Evolutionary conservation across 345 rosid genomes (phyloP).

Genomic region (Jatropha curcas): DNA sequence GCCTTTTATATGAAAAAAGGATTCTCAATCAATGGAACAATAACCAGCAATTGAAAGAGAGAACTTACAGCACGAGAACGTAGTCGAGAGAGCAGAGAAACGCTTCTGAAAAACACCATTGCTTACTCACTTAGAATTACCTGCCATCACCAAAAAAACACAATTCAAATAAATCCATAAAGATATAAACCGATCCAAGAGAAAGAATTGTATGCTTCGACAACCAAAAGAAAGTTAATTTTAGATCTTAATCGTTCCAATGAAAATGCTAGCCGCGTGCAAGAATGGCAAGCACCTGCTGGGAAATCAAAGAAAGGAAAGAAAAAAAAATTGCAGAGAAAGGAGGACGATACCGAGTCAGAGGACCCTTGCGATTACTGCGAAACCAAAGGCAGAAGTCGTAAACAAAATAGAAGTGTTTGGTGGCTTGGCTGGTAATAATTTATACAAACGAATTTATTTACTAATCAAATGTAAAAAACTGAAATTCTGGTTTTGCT

Average conservation of each 20-base stretch:
- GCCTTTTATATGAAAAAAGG: too few relatives aligned
- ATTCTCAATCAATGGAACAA: neutral
- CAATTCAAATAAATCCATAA: neutral
- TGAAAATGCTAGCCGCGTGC: too few relatives aligned
- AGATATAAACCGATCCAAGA: neutral
- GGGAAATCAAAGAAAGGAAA: neutral
- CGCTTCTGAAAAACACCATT: slow-evolving; percentile 70
- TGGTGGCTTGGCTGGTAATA: too few relatives aligned
- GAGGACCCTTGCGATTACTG: neutral
- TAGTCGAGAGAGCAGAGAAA: slow-evolving; percentile 60
- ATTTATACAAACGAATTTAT: too few relatives aligned
- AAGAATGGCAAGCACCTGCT: too few relatives aligned
- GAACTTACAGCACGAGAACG: slow-evolving; percentile 66
- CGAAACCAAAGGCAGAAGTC: too few relatives aligned
- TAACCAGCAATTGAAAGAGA: neutral
- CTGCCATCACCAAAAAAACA: neutral
- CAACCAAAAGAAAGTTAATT: neutral
- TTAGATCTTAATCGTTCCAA: neutral
- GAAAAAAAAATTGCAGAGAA: neutral
- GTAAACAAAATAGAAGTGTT: too few relatives aligned
- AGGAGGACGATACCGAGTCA: neutral
- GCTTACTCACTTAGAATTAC: slow-evolving; percentile 14
- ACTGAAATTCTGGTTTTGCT: too few relatives aligned
- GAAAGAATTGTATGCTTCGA: neutral
- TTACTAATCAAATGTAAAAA: too few relatives aligned